Evolutionary conservation across 208 protist genomes (phyloP).

Genomic region (Trypanosoma cruzi): DNA sequence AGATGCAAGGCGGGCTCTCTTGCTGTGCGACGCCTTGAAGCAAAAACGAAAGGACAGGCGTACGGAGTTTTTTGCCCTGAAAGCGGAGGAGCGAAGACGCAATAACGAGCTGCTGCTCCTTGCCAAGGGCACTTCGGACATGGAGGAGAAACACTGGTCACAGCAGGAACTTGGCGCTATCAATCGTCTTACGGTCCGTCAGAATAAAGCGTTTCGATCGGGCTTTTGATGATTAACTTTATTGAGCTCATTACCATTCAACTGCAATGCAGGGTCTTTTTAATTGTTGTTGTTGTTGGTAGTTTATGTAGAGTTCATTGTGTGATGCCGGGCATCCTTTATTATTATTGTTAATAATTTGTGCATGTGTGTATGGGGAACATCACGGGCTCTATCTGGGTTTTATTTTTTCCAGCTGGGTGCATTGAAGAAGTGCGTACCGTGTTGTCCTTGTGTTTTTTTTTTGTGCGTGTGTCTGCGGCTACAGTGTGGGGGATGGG

Average conservation of each 20-base stretch:
- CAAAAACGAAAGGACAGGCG: conserved; percentile 38
- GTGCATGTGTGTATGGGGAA: too few relatives aligned
- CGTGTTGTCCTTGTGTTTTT: too few relatives aligned
- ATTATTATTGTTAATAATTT: too few relatives aligned
- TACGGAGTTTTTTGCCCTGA: conserved; percentile 26
- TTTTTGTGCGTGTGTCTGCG: not conserved
- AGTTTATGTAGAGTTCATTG: conserved; percentile 17
- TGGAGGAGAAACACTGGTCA: conserved; percentile 73
- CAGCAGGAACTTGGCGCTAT: conserved; percentile 70
- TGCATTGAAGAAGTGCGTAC: too few relatives aligned
- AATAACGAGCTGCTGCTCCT: conserved; percentile 66
- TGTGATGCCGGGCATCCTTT: conserved; percentile 2
- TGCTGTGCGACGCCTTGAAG: conserved; percentile 55
- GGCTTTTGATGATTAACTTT: conserved; percentile 5
- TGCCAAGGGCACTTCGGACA: conserved; percentile 48
- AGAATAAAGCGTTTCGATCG: conserved; percentile 26
- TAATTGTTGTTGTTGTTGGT: not conserved
- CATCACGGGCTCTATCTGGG: too few relatives aligned
- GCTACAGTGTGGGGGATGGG: conserved; percentile 3
- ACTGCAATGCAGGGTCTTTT: not conserved
- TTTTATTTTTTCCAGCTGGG: too few relatives aligned
- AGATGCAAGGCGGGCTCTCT: conserved; percentile 50
- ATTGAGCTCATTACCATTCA: not conserved
- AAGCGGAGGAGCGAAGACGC: conserved; percentile 48
- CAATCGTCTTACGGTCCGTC: conserved; percentile 38